phyloP scores from a whole-genome alignment of 176 grass and related monocot genomes.

The Otatea glauca region DNA sequence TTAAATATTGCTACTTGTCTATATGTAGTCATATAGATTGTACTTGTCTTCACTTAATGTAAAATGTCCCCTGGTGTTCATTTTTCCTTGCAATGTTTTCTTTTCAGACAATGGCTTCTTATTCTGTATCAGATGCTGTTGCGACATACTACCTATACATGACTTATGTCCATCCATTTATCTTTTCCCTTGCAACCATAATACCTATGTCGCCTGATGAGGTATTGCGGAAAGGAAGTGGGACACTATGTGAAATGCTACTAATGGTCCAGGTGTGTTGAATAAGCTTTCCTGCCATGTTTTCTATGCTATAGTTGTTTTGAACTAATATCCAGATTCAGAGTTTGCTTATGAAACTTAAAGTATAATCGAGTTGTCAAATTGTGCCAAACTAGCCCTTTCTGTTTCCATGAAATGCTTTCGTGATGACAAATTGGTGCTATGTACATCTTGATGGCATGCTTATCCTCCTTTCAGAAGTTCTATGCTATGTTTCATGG shows the following conservation, averaged over 20 bases:
- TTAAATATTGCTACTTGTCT: conserved; percentile 28
- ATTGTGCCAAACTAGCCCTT: conserved; percentile 22
- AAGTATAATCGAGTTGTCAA: conserved; percentile 19
- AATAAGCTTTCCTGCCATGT: conserved; percentile 38
- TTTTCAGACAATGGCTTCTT: conserved; percentile 99
- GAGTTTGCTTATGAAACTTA: conserved; percentile 1
- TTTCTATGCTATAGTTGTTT: conserved; percentile 30
- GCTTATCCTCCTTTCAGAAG: conserved; percentile 3
- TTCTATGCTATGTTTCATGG: background rate
- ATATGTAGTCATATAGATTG: conserved; percentile 1
- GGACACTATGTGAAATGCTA: conserved; percentile 98
- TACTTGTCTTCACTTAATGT: conserved; percentile 25
- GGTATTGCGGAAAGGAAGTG: conserved; percentile 92
- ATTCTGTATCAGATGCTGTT: conserved; percentile 98
- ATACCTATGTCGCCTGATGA: conserved; percentile 96
- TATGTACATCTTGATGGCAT: conserved; percentile 9
- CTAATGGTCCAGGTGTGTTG: conserved; percentile 91
- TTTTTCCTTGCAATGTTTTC: conserved; percentile 36
- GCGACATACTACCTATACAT: conserved; percentile 96
- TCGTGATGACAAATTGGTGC: conserved; percentile 15
- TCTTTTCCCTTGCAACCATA: conserved; percentile 99
- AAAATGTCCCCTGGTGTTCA: conserved; percentile 31
- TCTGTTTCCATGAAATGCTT: conserved; percentile 16
- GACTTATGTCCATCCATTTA: conserved; percentile 97
- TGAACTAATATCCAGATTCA: background rate